Base-by-base conservation (phyloP, 495 filamentous ascomycete species). In the Amphirosellinia nigrospora region DNA sequence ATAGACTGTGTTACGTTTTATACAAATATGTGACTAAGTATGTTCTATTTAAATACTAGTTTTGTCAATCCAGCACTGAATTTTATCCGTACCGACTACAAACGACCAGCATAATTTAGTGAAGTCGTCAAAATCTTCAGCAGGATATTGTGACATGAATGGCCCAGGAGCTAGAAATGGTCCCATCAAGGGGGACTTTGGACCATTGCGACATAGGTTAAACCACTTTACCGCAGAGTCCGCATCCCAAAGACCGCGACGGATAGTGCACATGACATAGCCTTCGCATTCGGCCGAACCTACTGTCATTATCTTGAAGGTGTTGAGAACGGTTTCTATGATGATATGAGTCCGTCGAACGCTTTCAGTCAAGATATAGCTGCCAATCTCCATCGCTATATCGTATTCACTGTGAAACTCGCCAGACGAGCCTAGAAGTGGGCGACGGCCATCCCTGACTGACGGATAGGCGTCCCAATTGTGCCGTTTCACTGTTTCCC, bases 361-460 rank as follows among this genome's bases (percentile, higher is more conserved):
- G 56, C 77, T 82, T 67, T 85, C 84, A 6, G 74, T 80, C 30
- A 85, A 74, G 9, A 86, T 71, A 86, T 13, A 78, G 78, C 2
- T 73, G 79, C 77, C 81, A 81, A 78, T 46, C 74, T 79, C n/a
- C 79, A 52, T 56, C 73, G 74, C 38, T 67, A 65, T 4, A 73
- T 79, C 10, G 77, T 79, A 66, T 76, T 74, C 26, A 73, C 64
- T 75, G 59, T 62, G 59, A 32, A 62, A 62, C 6, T 62, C 39
- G 13, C 23, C 34, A 1, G 59, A 62, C 4, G 23, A 30, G 6
- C 38, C 39, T n/a, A 62, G 39, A 32, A 62, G 26, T n/a, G 59
- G 59, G 21, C 59, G 59, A 1, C 26, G 39, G 10, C 38, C 59
- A 39, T 62, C 39, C 15, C 32, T 43, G 59, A 62, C 39, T 16